Conservation (phyloP, 75 land plant genomes). For the Larix kaempferi region DNA sequence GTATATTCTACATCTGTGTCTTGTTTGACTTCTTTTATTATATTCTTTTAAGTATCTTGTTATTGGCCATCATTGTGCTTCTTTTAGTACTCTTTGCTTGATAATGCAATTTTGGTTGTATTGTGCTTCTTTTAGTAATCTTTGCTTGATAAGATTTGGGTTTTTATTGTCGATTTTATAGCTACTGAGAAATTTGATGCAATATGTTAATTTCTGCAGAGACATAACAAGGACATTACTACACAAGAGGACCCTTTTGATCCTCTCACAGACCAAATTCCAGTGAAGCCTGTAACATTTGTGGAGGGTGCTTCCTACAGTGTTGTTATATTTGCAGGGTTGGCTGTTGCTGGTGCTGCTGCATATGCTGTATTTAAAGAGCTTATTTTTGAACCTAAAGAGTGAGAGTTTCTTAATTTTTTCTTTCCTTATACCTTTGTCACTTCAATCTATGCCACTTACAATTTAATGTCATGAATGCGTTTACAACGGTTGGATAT, state of each 20-base stretch:
- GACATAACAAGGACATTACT: constrained; percentile 47
- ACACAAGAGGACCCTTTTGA: constrained; percentile 94
- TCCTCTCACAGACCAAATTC: constrained; percentile 89
- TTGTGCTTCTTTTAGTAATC: too few relatives aligned
- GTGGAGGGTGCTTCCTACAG: constrained; percentile 94
- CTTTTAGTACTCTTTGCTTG: too few relatives aligned
- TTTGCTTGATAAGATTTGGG: too few relatives aligned
- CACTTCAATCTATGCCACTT: not conserved
- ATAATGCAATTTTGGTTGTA: too few relatives aligned
- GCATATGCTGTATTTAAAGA: constrained; percentile 94
- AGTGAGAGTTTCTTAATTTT: constrained; percentile 45
- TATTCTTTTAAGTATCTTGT: too few relatives aligned
- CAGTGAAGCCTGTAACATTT: constrained; percentile 94
- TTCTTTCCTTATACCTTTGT: not conserved
- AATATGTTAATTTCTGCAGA: constrained; percentile 11
- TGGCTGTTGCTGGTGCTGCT: constrained; percentile 86
- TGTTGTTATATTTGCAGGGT: constrained; percentile 78
- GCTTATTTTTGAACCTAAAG: constrained; percentile 89
- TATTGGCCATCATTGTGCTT: too few relatives aligned
- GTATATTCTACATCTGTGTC: too few relatives aligned
- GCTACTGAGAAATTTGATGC: not conserved
- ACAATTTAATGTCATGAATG: not conserved
- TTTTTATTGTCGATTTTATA: not conserved
- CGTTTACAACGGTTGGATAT: not conserved
- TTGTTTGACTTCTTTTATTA: too few relatives aligned